phyloP scores from a whole-genome alignment of 257 asterid species.

The Scutellaria galericulata region DNA sequence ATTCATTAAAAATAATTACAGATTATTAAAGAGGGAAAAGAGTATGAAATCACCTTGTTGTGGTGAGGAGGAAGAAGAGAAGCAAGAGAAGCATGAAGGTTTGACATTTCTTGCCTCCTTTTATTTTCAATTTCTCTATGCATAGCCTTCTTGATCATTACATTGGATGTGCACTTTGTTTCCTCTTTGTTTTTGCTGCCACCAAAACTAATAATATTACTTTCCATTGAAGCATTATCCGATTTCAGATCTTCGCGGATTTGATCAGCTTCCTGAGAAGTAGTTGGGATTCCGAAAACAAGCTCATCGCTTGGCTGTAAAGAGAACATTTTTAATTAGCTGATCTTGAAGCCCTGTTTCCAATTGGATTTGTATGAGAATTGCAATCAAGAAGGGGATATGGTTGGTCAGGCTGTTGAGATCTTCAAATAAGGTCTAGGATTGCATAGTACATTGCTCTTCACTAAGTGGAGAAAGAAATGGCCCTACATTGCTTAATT shows the following conservation, averaged over 20 bases:
- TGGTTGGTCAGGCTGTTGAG: conserved; percentile 35
- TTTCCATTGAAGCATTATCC: background rate
- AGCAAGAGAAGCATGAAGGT: conserved; percentile 46
- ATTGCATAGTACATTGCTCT: background rate
- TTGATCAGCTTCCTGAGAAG: conserved; percentile 7
- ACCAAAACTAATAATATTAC: conserved; percentile 23
- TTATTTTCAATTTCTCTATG: conserved; percentile 53
- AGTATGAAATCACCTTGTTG: conserved; percentile 26
- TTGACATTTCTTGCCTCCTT: conserved; percentile 53
- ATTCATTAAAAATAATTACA: background rate
- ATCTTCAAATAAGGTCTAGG: conserved; percentile 15
- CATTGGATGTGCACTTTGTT: background rate
- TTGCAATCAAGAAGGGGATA: conserved; percentile 28
- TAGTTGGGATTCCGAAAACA: conserved; percentile 33
- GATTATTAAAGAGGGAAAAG: background rate
- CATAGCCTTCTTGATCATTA: conserved; percentile 39
- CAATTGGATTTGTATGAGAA: background rate
- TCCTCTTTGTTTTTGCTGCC: background rate
- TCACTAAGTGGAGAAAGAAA: background rate
- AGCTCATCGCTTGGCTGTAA: conserved; percentile 38
- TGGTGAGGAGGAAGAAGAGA: conserved; percentile 50
- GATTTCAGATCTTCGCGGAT: conserved; percentile 20
- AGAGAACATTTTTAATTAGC: conserved; percentile 33
- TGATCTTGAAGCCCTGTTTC: conserved; percentile 25
- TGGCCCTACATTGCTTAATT: conserved; percentile 22